Conservation (phyloP, 2,329 filamentous ascomycete genomes). For the Cryphonectria japonica region DNA sequence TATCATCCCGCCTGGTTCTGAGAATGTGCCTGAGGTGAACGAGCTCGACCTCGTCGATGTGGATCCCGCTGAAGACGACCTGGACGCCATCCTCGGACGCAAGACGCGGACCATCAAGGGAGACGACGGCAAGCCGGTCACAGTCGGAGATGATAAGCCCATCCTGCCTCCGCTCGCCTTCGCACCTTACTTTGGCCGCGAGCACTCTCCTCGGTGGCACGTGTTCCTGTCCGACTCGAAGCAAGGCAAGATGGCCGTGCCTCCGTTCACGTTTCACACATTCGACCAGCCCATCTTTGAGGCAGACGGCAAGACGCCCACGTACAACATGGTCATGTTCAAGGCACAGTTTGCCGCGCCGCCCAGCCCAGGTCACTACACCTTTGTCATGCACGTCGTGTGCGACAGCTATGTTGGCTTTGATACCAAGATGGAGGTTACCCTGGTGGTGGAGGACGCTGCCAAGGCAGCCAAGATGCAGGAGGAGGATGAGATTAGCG, state of each 20-base stretch:
- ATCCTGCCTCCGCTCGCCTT: slow-evolving; percentile 84
- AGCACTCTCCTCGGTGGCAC: slow-evolving; percentile 90
- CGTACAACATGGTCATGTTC: slow-evolving; percentile 92
- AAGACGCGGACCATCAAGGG: slow-evolving; percentile 70
- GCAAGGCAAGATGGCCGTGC: slow-evolving; percentile 93
- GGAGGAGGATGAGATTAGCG: slow-evolving; percentile 93
- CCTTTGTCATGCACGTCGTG: slow-evolving; percentile 90
- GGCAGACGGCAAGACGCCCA: slow-evolving; percentile 75
- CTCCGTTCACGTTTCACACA: slow-evolving; percentile 90
- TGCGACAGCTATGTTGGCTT: slow-evolving; percentile 96
- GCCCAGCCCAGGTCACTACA: slow-evolving; percentile 88
- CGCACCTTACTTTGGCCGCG: slow-evolving; percentile 87
- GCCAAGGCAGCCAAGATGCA: slow-evolving; percentile 80
- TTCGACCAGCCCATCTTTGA: slow-evolving; percentile 91
- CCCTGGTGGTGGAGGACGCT: slow-evolving; percentile 84
- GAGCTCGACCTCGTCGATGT: slow-evolving; percentile 84
- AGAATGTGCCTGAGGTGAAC: slow-evolving; percentile 73
- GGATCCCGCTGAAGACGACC: slow-evolving; percentile 89
- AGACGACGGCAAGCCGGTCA: slow-evolving; percentile 58
- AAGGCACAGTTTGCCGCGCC: slow-evolving; percentile 98
- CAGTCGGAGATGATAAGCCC: slow-evolving; percentile 60
- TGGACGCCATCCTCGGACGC: slow-evolving; percentile 81
- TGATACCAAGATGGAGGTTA: slow-evolving; percentile 89
- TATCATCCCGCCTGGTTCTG: slow-evolving; percentile 84
- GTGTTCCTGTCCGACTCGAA: slow-evolving; percentile 94